Conservation (phyloP, 78 protist genomes). For the Acrasis kona region DNA sequence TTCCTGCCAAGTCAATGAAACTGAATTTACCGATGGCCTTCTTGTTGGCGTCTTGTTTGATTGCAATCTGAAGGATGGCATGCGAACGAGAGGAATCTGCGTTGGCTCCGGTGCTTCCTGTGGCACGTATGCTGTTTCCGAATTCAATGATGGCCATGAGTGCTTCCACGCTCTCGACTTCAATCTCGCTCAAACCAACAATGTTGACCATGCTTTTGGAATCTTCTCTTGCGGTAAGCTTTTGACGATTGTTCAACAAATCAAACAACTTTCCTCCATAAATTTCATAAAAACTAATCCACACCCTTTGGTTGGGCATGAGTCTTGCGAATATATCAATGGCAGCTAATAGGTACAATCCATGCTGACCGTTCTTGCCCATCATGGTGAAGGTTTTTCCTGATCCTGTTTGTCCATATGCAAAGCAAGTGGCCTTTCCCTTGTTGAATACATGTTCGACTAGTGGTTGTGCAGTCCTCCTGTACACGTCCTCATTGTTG, state of each 20-base stretch:
- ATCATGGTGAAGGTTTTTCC: constrained; percentile 82
- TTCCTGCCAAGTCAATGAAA: constrained; percentile 91
- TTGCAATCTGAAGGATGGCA: constrained; percentile 73
- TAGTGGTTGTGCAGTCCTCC: constrained; percentile 18
- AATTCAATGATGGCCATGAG: constrained; percentile 49
- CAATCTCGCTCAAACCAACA: constrained; percentile 63
- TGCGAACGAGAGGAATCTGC: constrained; percentile 85
- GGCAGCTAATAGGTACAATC: constrained; percentile 65
- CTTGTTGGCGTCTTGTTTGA: background rate
- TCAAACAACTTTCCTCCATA: constrained; percentile 85
- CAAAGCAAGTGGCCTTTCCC: constrained; percentile 88
- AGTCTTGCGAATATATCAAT: constrained; percentile 65
- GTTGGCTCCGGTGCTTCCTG: constrained; percentile 85
- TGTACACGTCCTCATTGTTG: constrained; percentile 42
- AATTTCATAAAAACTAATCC: constrained; percentile 76
- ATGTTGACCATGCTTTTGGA: constrained; percentile 61
- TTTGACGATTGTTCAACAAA: constrained; percentile 58
- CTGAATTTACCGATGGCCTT: constrained; percentile 56
- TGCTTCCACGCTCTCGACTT: constrained; percentile 26
- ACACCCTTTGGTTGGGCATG: background rate
- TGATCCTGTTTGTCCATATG: constrained; percentile 91
- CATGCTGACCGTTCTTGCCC: constrained; percentile 38
- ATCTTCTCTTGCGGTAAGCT: constrained; percentile 66
- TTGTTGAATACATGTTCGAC: constrained; percentile 48
- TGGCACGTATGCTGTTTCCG: constrained; percentile 42